Conservation (phyloP, 1,284 basidiomycete genomes). For the Cryptococcus sp. region DNA sequence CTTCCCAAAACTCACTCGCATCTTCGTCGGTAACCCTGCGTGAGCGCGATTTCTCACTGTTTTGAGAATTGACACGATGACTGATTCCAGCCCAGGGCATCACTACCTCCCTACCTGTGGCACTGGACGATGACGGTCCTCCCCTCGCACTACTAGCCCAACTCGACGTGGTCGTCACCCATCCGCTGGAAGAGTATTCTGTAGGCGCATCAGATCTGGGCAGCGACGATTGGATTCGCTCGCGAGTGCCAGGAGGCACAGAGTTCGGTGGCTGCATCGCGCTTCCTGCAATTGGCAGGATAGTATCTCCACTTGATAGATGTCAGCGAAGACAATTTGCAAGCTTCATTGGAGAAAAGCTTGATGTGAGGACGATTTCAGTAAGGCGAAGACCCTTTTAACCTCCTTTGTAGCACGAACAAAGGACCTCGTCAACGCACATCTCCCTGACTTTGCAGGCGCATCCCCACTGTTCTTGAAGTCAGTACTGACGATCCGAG, state of each 20-base stretch:
- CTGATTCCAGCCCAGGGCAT: constrained; percentile 35
- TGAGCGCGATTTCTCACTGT: constrained; percentile 2
- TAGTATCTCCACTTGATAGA: background rate
- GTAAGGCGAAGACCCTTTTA: background rate
- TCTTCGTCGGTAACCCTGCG: constrained; percentile 10
- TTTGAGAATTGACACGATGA: constrained; percentile 21
- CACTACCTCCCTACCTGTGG: constrained; percentile 4
- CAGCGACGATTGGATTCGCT: background rate
- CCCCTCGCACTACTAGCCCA: constrained; percentile 2
- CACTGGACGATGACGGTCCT: background rate
- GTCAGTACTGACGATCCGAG: background rate
- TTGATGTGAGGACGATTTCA: background rate
- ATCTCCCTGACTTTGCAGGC: background rate
- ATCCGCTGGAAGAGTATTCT: constrained; percentile 13
- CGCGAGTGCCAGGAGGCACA: background rate
- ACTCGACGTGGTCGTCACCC: constrained; percentile 16
- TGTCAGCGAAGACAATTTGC: no score
- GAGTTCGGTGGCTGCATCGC: background rate
- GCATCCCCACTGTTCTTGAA: background rate
- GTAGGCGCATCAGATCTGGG: constrained; percentile 1
- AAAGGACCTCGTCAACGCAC: constrained; percentile 5
- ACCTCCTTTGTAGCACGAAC: constrained; percentile 10
- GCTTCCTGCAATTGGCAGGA: background rate
- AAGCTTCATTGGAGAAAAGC: background rate
- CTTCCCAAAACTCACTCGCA: constrained; percentile 2